phyloP scores from a whole-genome alignment of 805 yeast species.

The Cyberlindnera saturnus region DNA sequence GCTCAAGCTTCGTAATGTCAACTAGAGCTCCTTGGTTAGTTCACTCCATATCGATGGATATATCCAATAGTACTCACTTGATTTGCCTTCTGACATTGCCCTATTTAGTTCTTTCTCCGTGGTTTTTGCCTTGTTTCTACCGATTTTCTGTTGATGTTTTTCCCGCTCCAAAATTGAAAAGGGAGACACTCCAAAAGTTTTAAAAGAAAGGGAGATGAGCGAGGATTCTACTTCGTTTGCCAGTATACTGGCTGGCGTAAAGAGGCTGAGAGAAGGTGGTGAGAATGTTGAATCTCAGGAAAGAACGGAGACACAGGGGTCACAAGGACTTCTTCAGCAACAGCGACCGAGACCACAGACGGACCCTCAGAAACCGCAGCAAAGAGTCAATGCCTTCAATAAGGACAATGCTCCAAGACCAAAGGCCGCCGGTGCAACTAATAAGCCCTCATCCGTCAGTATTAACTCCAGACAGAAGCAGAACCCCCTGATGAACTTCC shows the following conservation, averaged over 20 bases:
- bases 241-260: slow-evolving; percentile 65
- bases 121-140: not conserved
- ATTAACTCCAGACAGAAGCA: slow-evolving; percentile 67
- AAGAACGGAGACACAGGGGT: not conserved
- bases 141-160: too few relatives aligned
- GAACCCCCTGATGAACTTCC: slow-evolving; percentile 55
- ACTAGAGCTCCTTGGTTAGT: slow-evolving; percentile 28
- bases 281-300: slow-evolving; percentile 9
- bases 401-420: slow-evolving; percentile 12
- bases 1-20: slow-evolving; percentile 64
- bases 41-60: not conserved
- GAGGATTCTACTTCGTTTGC: slow-evolving; percentile 58
- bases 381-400: slow-evolving; percentile 21
- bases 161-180: too few relatives aligned
- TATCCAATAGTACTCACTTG: slow-evolving; percentile 2
- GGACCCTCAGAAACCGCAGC: slow-evolving; percentile 3
- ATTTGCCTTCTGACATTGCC: slow-evolving; percentile 10
- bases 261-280: slow-evolving; percentile 35
- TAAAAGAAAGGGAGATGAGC: slow-evolving; percentile 4
- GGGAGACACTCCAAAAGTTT: too few relatives aligned
- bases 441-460: slow-evolving; percentile 32
- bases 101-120: not conserved
- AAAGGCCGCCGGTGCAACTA: slow-evolving; percentile 7
- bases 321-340: not conserved
- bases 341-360: slow-evolving; percentile 1